phyloP scores from a whole-genome alignment of 2,329 filamentous ascomycete genomes.

The Chrysosporium queenslandicum region DNA sequence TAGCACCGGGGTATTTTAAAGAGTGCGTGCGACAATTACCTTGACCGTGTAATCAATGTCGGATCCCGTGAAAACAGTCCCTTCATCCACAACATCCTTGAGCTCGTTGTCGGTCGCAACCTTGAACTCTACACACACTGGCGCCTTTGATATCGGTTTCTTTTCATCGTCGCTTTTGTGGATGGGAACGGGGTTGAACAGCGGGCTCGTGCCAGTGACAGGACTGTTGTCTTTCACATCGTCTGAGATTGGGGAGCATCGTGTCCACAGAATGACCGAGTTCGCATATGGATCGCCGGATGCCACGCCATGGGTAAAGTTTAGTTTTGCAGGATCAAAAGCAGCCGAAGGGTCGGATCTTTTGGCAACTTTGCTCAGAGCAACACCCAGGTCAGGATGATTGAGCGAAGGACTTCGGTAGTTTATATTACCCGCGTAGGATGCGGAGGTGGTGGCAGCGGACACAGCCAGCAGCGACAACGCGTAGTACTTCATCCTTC shows the following conservation, averaged over 20 bases:
- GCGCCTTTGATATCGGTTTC: constrained; percentile 51
- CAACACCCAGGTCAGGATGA: constrained; percentile 54
- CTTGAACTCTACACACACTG: constrained; percentile 53
- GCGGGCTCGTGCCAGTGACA: constrained; percentile 46
- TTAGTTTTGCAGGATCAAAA: constrained; percentile 41
- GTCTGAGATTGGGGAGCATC: constrained; percentile 34
- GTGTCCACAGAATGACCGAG: constrained; percentile 39
- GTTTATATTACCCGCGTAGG: constrained; percentile 27
- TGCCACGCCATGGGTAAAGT: constrained; percentile 56
- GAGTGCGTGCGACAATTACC: constrained; percentile 45
- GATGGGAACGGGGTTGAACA: constrained; percentile 56
- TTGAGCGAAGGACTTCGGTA: constrained; percentile 57
- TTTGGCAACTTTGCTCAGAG: constrained; percentile 52
- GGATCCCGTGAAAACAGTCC: constrained; percentile 57
- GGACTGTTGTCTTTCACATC: constrained; percentile 44
- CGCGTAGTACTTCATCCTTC: constrained; percentile 1
- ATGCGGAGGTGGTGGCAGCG: constrained; percentile 10
- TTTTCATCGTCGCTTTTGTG: constrained; percentile 22
- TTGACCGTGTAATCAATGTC: constrained; percentile 70
- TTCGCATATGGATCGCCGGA: constrained; percentile 38
- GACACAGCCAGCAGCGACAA: constrained; percentile 11
- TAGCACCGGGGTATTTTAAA: too few species aligned
- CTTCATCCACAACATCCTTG: constrained; percentile 43
- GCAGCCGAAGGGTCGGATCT: constrained; percentile 41
- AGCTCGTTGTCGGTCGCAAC: constrained; percentile 45